A percentile compares a stretch with the other conserved stretches of the same genome.
These are phyloP conservation scores for Arabis hirsuta DNA, from an alignment of 345 rosid genomes.

Conservation along the genomic window DNA sequence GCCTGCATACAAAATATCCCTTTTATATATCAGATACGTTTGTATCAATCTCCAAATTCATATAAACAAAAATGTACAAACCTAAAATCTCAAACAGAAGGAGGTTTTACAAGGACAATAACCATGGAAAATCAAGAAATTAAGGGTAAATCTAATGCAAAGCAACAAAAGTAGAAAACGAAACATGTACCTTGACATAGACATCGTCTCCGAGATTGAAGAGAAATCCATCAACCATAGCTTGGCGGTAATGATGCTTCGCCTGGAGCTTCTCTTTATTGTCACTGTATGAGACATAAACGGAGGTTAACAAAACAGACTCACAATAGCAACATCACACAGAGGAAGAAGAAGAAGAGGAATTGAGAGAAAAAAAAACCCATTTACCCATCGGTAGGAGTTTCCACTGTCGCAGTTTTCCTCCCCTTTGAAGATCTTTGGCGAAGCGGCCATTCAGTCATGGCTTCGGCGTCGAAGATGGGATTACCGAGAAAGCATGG, in stretches of 20 bases:
- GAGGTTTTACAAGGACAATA: neutral
- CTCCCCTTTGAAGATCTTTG: constrained; percentile 6
- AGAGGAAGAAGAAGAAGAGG: neutral
- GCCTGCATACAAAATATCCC: neutral
- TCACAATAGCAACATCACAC: neutral
- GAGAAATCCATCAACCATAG: constrained; percentile 40
- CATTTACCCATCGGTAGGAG: constrained; percentile 10
- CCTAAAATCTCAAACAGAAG: neutral
- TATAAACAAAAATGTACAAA: neutral
- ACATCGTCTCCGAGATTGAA: constrained; percentile 46
- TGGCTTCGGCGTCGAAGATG: constrained; percentile 39
- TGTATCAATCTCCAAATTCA: neutral
- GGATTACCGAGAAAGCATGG: constrained; percentile 35
- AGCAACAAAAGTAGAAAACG: too few species aligned
- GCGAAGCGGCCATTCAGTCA: constrained; percentile 43
- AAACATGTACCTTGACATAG: constrained; percentile 40
- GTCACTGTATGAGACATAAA: constrained; percentile 8
- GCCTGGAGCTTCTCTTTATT: constrained; percentile 34
- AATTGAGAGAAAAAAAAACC: neutral
- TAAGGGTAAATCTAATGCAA: too few species aligned
- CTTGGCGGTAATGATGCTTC: constrained; percentile 38
- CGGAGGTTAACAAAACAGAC: neutral
- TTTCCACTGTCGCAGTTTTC: neutral
- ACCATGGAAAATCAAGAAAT: neutral
- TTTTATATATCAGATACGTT: too few species aligned